Evolutionary conservation across 495 filamentous ascomycete species (phyloP), one percentile per base, ranked within the genome.

Genomic region (Xylaria intraflava): DNA sequence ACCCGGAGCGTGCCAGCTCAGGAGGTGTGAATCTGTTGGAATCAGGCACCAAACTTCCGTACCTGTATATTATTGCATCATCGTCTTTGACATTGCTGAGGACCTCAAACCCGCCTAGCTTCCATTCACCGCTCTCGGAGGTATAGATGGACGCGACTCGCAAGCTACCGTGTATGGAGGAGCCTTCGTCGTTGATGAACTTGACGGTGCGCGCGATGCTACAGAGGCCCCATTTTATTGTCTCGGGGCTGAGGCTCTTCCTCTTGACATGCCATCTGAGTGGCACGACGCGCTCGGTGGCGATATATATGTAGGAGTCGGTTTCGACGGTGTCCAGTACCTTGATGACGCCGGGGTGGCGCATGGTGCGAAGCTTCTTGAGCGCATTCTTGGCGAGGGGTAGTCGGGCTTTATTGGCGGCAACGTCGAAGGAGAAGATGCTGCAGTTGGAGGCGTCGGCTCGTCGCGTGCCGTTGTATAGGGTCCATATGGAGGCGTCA

Each of bases 41-140:
- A 64, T 95, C 89, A 3, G 91, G 91, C 6, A 94, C 79, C 10
- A 95, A 76, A 58, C 88, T 87, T 49, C 89, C 92, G 66, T 91
- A 91, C 58, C 77, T 89, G 67, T 95, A 95, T 61, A 96, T 90
- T 36, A 95, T 76, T 7, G 89, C 87, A 46, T 95, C 86, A 50
- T 96, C 91, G 31, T 97, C 93, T 65, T 95, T 96, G 70, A 96
- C 86, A 19, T 88, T 95, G 70, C 92, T 96, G 33, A 97, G 66
- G 9, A 95, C 78, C 57, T 98, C 94, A 51, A 97, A 93, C 8
- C 93, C 93, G 3, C 87, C 90, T 2, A 98, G 72, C 66, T 93
- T 96, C 93, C 93, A 98, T 66, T 97, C 93, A 26, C 93, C 93
- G 69, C 93, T 96, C 66, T 97, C 91, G 66, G 89, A 87, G 12